Evolutionary conservation across 805 yeast species (phyloP).

Genomic region (Kluyveromyces siamensis): DNA sequence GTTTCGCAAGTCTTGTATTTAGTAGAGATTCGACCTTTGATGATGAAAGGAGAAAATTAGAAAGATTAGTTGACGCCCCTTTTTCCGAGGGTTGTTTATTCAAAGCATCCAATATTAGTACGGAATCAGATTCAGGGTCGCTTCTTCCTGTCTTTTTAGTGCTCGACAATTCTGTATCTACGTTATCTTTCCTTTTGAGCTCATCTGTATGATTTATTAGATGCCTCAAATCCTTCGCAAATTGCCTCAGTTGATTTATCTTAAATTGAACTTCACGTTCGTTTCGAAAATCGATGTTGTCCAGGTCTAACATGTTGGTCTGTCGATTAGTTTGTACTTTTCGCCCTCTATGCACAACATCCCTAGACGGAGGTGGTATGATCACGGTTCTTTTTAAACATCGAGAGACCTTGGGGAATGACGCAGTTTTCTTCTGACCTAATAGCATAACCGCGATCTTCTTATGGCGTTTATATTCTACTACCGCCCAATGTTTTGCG

Average conservation of each 20-base stretch:
- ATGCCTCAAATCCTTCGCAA: conserved; percentile 16
- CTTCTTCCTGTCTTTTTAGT: neutral
- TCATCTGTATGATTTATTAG: conserved; percentile 11
- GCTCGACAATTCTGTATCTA: neutral
- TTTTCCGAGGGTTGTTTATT: neutral
- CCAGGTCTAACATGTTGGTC: conserved; percentile 11
- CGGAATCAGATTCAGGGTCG: conserved; percentile 2
- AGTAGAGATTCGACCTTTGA: conserved; percentile 9
- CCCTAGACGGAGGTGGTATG: neutral
- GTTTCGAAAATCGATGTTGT: conserved; percentile 4
- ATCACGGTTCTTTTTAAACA: neutral
- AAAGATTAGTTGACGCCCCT: conserved; percentile 5
- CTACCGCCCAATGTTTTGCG: too few species aligned
- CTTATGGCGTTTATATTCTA: neutral
- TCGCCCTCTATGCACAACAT: conserved; percentile 1
- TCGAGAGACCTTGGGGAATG: neutral
- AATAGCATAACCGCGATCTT: conserved; percentile 1
- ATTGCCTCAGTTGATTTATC: conserved; percentile 21
- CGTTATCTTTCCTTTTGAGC: conserved; percentile 5
- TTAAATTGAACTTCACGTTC: conserved; percentile 13
- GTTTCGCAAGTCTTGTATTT: conserved; percentile 12
- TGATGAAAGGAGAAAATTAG: conserved; percentile 7
- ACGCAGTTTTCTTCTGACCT: neutral
- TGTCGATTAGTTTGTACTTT: neutral
- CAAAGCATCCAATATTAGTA: neutral